Evolutionary conservation across 192 early-diverging fungal species (phyloP).

Genomic region (Chytriomyces sp.): DNA sequence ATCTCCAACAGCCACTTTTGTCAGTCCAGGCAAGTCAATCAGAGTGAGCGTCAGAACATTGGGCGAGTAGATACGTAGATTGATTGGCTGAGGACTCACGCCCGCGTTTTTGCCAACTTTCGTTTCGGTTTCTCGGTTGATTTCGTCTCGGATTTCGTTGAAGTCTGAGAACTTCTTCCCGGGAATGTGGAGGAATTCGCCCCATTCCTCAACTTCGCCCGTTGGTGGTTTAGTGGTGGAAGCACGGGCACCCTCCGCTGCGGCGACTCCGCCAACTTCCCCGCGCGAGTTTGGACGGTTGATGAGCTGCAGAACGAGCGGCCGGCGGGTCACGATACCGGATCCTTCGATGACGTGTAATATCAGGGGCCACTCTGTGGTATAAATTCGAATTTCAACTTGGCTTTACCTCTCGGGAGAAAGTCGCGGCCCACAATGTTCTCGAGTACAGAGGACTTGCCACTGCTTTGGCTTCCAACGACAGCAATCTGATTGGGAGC

Average conservation of each 20-base stretch:
- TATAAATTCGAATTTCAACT: too few relatives aligned
- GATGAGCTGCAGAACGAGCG: conserved; percentile 96
- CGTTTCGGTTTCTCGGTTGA: conserved; percentile 86
- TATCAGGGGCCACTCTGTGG: neutral
- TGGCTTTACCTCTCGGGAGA: conserved; percentile 77
- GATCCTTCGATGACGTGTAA: conserved; percentile 57
- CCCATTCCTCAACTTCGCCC: conserved; percentile 32
- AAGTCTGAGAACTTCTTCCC: conserved; percentile 97
- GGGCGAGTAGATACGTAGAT: conserved; percentile 96
- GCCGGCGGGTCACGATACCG: conserved; percentile 97
- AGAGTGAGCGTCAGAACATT: conserved; percentile 98
- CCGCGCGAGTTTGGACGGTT: conserved; percentile 81
- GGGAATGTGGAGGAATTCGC: conserved; percentile 96
- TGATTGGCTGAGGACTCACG: conserved; percentile 96
- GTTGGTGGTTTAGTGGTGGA: conserved; percentile 13
- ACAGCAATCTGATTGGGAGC: conserved; percentile 53
- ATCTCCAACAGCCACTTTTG: conserved; percentile 93
- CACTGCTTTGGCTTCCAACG: conserved; percentile 62
- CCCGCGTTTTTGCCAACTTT: conserved; percentile 64
- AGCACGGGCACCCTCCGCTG: conserved; percentile 27
- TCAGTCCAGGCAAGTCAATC: conserved; percentile 98
- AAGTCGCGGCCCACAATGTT: conserved; percentile 99
- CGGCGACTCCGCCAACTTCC: conserved; percentile 59
- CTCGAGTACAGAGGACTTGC: conserved; percentile 97
- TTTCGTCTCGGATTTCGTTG: conserved; percentile 96